Evolutionary conservation across 2,329 filamentous ascomycete genomes (phyloP).

Genomic region (Diaporthe caulivora): DNA sequence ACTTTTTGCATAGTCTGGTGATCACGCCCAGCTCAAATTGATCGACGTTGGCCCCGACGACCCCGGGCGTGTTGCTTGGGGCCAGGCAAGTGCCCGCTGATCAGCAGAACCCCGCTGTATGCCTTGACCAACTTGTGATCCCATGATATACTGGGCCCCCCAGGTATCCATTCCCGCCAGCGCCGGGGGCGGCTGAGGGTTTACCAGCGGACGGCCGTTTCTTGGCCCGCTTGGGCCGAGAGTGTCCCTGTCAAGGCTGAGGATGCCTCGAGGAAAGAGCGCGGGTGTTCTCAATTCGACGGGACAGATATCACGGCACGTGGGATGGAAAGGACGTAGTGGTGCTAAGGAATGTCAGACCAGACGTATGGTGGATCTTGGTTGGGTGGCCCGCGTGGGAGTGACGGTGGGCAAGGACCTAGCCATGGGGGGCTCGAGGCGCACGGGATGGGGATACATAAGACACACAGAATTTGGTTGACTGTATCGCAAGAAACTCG

Average conservation of each 20-base stretch:
- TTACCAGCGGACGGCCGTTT: neutral
- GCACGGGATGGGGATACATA: neutral
- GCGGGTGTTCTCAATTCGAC: neutral
- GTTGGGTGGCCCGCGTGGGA: neutral
- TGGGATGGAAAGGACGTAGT: neutral
- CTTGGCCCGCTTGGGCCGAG: neutral
- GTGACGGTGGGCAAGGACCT: neutral
- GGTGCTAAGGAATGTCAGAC: neutral
- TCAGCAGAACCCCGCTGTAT: neutral
- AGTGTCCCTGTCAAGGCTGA: neutral
- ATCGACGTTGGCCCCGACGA: slow-evolving; percentile 10
- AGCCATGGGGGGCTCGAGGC: neutral
- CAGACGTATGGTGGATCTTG: neutral
- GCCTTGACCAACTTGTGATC: slow-evolving; percentile 24
- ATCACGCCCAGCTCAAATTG: slow-evolving; percentile 1
- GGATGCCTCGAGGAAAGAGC: no score
- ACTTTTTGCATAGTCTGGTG: neutral
- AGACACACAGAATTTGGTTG: slow-evolving; percentile 20
- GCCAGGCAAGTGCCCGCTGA: neutral
- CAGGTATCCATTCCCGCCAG: slow-evolving; percentile 6
- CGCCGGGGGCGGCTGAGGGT: neutral
- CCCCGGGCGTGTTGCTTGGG: slow-evolving; percentile 2
- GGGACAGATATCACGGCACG: neutral
- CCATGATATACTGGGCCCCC: neutral
- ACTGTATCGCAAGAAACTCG: neutral